Evolutionary conservation across 805 yeast species (phyloP).

Genomic region (Saccharomycopsis lassenensis): DNA sequence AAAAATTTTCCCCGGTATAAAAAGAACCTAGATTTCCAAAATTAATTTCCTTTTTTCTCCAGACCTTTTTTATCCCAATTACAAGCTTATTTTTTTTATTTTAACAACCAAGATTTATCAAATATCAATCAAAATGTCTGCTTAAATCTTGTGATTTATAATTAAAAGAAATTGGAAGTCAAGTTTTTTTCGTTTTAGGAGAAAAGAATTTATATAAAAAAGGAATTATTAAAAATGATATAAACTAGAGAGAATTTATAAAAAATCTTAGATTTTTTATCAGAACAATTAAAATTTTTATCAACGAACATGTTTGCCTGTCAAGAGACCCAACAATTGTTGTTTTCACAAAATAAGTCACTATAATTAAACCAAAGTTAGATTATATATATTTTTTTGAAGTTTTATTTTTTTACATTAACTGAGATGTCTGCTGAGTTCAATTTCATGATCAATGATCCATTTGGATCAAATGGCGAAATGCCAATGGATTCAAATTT

Average conservation of each 20-base stretch:
- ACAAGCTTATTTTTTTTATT: no score
- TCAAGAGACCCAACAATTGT: slow-evolving; percentile 1
- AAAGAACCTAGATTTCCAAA: no score
- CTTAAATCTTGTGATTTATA: slow-evolving; percentile 17
- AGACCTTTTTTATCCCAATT: no score
- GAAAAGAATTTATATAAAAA: background rate
- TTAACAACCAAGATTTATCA: no score
- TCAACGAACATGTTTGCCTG: slow-evolving; percentile 1
- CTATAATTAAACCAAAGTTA: background rate
- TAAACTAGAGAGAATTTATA: slow-evolving; percentile 4
- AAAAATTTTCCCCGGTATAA: no score
- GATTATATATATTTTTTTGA: slow-evolving; percentile 1
- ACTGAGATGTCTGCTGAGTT: slow-evolving; percentile 10
- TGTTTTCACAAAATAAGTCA: background rate
- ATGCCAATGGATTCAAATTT: slow-evolving; percentile 2
- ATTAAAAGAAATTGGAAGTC: slow-evolving; percentile 16
- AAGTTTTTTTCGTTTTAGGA: slow-evolving; percentile 4
- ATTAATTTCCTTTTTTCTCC: no score
- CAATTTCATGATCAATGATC: slow-evolving; percentile 11
- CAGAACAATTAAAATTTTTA: background rate
- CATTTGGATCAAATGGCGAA: slow-evolving; percentile 4
- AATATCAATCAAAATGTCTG: slow-evolving; percentile 19
- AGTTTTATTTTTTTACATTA: slow-evolving; percentile 1
- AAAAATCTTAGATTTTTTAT: background rate
- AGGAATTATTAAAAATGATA: slow-evolving; percentile 1